Evolutionary conservation across 768 basidiomycete genomes (phyloP).

Genomic region (Pleurotus salmoneostramineus): DNA sequence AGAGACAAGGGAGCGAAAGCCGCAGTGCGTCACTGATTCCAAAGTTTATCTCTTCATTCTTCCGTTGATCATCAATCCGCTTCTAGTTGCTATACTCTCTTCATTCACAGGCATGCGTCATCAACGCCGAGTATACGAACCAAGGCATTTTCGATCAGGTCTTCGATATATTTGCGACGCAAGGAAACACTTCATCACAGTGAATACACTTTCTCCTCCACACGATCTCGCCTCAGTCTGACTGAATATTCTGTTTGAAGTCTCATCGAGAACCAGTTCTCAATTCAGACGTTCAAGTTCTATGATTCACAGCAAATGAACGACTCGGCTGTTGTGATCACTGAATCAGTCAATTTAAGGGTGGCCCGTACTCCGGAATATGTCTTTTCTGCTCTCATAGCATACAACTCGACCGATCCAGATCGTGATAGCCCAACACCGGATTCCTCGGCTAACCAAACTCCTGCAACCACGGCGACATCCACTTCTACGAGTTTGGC

Average conservation of each 20-base stretch:
- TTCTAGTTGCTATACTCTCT: slow-evolving; percentile 74
- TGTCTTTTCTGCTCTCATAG: slow-evolving; percentile 66
- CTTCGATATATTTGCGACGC: slow-evolving; percentile 77
- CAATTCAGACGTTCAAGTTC: slow-evolving; percentile 40
- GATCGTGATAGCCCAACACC: slow-evolving; percentile 16
- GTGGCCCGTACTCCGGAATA: slow-evolving; percentile 51
- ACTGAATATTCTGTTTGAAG: not conserved
- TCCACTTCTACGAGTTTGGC: slow-evolving; percentile 58
- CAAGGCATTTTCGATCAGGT: slow-evolving; percentile 62
- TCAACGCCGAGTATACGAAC: slow-evolving; percentile 69
- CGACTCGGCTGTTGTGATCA: slow-evolving; percentile 37
- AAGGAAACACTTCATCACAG: slow-evolving; percentile 52
- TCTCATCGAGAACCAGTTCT: slow-evolving; percentile 51
- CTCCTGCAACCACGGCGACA: not conserved
- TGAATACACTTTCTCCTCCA: not conserved
- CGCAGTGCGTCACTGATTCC: slow-evolving; percentile 47
- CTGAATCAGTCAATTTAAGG: slow-evolving; percentile 35
- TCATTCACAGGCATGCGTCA: slow-evolving; percentile 66
- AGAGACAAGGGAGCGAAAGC: slow-evolving; percentile 75
- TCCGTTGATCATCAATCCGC: not conserved
- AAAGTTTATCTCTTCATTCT: too few species aligned
- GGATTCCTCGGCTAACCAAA: slow-evolving; percentile 17
- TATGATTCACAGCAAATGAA: slow-evolving; percentile 68
- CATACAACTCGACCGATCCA: slow-evolving; percentile 53
- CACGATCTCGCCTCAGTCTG: not conserved